Evolutionary conservation across 768 basidiomycete genomes (phyloP).

Genomic region (Phlebiopsis flavidoalba): DNA sequence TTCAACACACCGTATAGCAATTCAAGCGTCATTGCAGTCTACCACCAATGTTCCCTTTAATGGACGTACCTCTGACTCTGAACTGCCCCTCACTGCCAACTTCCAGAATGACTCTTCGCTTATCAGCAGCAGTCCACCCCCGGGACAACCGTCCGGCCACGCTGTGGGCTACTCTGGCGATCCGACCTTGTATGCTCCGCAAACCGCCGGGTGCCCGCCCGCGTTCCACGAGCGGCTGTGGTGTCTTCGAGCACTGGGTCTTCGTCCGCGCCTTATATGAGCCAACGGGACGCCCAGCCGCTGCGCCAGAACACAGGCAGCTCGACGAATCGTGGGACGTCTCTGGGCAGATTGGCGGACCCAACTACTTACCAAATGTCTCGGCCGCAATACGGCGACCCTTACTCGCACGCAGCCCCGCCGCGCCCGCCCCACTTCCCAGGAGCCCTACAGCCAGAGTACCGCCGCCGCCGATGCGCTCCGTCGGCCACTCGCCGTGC

Average conservation of each 20-base stretch:
- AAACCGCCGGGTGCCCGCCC: constrained; percentile 29
- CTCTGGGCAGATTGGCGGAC: background rate
- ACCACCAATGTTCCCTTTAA: constrained; percentile 31
- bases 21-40: constrained; percentile 23
- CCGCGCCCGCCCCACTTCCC: background rate
- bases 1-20: constrained; percentile 15
- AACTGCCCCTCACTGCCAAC: constrained; percentile 37
- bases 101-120: constrained; percentile 17
- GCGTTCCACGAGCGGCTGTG: too few species aligned
- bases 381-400: background rate
- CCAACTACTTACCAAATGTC: constrained; percentile 7
- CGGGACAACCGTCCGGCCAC: constrained; percentile 37
- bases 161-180: constrained; percentile 45
- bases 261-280: constrained; percentile 3
- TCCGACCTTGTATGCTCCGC: constrained; percentile 45
- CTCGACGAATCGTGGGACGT: constrained; percentile 10
- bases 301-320: constrained; percentile 8
- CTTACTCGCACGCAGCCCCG: constrained; percentile 2
- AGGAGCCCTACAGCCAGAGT: background rate
- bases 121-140: background rate
- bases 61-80: constrained; percentile 31
- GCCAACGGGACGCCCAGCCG: constrained; percentile 4
- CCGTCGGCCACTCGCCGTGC: background rate
- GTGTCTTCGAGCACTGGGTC: background rate
- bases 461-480: constrained; percentile 6